These are phyloP conservation scores for Tulasnella sp. DNA, from an alignment of 768 basidiomycete genomes.

Conservation along the genomic window DNA sequence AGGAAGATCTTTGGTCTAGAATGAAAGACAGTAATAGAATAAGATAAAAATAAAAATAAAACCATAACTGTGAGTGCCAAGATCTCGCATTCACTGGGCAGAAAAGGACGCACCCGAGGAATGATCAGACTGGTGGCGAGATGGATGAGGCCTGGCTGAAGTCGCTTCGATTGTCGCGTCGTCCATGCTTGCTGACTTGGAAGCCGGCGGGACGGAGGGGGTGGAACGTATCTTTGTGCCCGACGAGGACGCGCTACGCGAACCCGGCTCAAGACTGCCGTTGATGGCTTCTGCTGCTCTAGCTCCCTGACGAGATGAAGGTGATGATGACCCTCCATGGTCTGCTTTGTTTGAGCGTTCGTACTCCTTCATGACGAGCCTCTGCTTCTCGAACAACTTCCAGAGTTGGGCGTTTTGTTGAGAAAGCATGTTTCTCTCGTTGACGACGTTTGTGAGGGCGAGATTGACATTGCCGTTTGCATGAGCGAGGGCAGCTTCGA, in stretches of 20 bases:
- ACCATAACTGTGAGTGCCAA: background rate
- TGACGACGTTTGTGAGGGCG: constrained; percentile 69
- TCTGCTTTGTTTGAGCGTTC: constrained; percentile 43
- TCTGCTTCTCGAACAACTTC: constrained; percentile 90
- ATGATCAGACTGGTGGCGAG: constrained; percentile 19
- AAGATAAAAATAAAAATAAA: background rate
- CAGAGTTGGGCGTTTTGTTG: constrained; percentile 85
- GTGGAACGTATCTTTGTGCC: constrained; percentile 19
- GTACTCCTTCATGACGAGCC: constrained; percentile 88
- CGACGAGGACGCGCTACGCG: constrained; percentile 26
- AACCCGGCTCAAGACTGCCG: constrained; percentile 36
- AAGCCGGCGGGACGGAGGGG: constrained; percentile 16
- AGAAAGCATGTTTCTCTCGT: constrained; percentile 72
- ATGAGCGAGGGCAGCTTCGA: constrained; percentile 42
- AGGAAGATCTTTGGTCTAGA: background rate
- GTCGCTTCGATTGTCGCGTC: constrained; percentile 34
- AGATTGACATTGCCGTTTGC: constrained; percentile 23
- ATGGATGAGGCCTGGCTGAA: constrained; percentile 5
- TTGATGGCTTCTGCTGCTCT: background rate
- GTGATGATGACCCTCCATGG: background rate
- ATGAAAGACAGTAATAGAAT: background rate
- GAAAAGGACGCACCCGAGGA: background rate
- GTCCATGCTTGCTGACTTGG: constrained; percentile 25
- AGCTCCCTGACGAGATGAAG: background rate
- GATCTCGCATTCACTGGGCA: background rate